These are phyloP conservation scores for Pyropia haitanensis DNA, from an alignment of 23 red algal genomes.

Conservation along the genomic window DNA sequence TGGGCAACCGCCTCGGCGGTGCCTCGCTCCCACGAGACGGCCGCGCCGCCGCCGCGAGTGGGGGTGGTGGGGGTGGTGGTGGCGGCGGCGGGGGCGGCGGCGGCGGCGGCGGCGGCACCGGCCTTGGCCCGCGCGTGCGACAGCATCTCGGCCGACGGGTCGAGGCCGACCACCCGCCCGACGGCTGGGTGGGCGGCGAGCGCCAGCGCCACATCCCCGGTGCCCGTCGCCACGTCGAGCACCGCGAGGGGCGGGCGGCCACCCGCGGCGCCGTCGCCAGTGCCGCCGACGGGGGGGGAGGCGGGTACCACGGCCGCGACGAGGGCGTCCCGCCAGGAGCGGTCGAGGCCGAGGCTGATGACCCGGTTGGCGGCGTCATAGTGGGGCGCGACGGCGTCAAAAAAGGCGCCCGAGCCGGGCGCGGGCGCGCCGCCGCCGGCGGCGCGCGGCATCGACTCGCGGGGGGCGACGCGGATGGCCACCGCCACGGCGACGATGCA, in stretches of 20 bases:
- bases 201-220: slow-evolving; percentile 64
- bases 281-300: neutral
- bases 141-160: slow-evolving; percentile 79
- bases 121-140: slow-evolving; percentile 14
- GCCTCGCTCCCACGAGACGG: slow-evolving; percentile 4
- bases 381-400: slow-evolving; percentile 65
- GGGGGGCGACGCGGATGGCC: too few species aligned
- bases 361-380: slow-evolving; percentile 84
- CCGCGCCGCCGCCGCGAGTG: neutral
- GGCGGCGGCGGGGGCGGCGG: neutral
- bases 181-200: slow-evolving; percentile 32
- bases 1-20: slow-evolving; percentile 51
- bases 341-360: slow-evolving; percentile 66
- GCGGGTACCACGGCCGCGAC: slow-evolving; percentile 23
- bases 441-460: too few species aligned
- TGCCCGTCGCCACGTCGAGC: slow-evolving; percentile 86
- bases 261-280: neutral
- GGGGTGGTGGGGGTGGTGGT: too few species aligned
- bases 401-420: slow-evolving; percentile 70
- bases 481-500: too few species aligned
- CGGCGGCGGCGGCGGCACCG: neutral
- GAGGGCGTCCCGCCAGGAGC: slow-evolving; percentile 21
- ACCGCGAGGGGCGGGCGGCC: neutral
- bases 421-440: neutral
- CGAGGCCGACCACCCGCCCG: slow-evolving; percentile 29